Percentiles rank a stretch among this genome's conserved stretches.
Conservation (phyloP, 2,329 filamentous ascomycete genomes). For the Claviceps pazoutovae region DNA sequence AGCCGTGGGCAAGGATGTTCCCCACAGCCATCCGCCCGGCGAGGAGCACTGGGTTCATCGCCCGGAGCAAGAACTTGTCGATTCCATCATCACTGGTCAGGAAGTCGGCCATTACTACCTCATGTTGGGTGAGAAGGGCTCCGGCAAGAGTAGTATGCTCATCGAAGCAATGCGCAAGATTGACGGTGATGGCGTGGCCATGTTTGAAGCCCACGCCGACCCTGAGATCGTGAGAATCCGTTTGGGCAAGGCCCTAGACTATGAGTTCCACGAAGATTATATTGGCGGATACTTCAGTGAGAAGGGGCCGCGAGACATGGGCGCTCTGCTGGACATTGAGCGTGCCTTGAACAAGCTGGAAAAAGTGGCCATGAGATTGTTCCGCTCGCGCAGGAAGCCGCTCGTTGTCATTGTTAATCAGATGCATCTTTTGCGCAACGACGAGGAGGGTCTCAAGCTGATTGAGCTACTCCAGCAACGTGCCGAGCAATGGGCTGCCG, state of each 20-base stretch:
- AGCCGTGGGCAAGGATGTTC: constrained; percentile 45
- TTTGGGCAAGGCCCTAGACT: constrained; percentile 86
- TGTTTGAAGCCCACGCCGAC: constrained; percentile 94
- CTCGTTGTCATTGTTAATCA: constrained; percentile 92
- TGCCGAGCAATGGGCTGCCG: constrained; percentile 91
- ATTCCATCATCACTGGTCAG: constrained; percentile 66
- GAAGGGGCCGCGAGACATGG: constrained; percentile 79
- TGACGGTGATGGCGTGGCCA: constrained; percentile 75
- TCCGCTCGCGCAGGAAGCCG: constrained; percentile 49
- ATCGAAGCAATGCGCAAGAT: constrained; percentile 89
- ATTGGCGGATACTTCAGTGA: constrained; percentile 95
- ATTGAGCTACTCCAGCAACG: constrained; percentile 91
- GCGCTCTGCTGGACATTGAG: constrained; percentile 86
- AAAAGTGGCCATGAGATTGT: constrained; percentile 71
- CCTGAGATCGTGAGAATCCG: constrained; percentile 89
- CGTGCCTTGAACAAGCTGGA: constrained; percentile 95
- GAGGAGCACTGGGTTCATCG: constrained; percentile 57
- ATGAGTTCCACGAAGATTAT: constrained; percentile 95
- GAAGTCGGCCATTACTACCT: constrained; percentile 77
- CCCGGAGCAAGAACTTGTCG: constrained; percentile 67
- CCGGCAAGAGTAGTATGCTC: constrained; percentile 92
- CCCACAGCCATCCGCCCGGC: constrained; percentile 26
- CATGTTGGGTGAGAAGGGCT: constrained; percentile 88
- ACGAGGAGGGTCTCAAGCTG: constrained; percentile 84
- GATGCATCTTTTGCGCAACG: constrained; percentile 78